Evolutionary conservation across 148 eudicot genomes (phyloP).

Genomic region (Fagopyrum tataricum): DNA sequence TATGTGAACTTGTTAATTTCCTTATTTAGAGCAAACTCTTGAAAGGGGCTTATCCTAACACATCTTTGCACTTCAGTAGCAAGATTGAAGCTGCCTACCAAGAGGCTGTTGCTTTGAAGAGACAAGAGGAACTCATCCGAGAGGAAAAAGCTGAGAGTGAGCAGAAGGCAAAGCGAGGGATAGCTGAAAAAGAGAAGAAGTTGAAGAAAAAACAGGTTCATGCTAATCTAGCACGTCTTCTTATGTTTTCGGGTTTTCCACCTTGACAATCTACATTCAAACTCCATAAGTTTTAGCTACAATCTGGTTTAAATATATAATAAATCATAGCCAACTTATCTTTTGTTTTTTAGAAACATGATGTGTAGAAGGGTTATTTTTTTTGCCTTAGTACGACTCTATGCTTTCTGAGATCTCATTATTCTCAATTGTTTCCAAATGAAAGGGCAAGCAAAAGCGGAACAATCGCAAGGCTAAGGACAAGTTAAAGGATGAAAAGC

Average conservation of each 20-base stretch:
- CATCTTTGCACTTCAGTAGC: constrained; percentile 42
- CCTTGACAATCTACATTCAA: not conserved
- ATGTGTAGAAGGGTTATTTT: not conserved
- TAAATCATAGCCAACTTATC: not conserved
- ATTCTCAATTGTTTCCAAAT: not conserved
- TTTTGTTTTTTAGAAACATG: not conserved
- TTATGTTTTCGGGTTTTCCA: not conserved
- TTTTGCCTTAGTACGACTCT: not conserved
- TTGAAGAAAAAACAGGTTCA: constrained; percentile 90
- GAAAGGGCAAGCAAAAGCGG: constrained; percentile 77
- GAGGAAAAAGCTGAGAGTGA: constrained; percentile 92
- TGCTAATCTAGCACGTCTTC: not conserved
- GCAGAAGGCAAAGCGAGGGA: constrained; percentile 74
- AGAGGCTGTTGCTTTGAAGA: constrained; percentile 91
- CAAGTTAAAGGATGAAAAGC: constrained; percentile 63
- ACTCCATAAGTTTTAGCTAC: not conserved
- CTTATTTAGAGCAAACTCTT: not conserved
- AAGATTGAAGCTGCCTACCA: constrained; percentile 95
- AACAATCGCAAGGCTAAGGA: constrained; percentile 78
- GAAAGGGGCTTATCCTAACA: not conserved
- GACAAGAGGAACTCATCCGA: constrained; percentile 99
- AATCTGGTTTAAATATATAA: too few species aligned
- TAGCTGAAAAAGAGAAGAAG: constrained; percentile 70
- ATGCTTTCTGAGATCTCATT: not conserved
- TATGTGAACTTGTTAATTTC: not conserved